Evolutionary conservation across 139 green algal genomes (phyloP).

Genomic region (Chlorella sp.): DNA sequence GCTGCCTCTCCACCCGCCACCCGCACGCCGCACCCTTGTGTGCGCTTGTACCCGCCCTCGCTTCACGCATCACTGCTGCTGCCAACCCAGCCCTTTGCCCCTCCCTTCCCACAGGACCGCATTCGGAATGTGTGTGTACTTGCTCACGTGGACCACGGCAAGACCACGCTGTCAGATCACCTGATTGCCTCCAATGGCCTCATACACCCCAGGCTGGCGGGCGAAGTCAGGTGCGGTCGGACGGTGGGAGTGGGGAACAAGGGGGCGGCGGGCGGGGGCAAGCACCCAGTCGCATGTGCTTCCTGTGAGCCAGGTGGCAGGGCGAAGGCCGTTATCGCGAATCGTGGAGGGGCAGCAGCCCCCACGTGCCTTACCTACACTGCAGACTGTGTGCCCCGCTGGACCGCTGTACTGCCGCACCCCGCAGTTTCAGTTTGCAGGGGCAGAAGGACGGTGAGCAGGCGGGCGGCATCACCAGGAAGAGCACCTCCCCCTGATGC

Average conservation of each 20-base stretch:
- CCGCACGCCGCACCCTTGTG: too few relatives aligned
- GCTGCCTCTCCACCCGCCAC: background rate
- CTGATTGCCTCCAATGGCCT: conserved; percentile 98
- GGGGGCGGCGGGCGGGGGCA: too few relatives aligned
- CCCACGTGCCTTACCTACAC: too few relatives aligned
- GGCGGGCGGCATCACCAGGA: conserved; percentile 98
- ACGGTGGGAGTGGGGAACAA: too few relatives aligned
- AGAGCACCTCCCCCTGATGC: conserved; percentile 87
- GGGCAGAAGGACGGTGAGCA: conserved; percentile 97
- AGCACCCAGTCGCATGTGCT: too few relatives aligned
- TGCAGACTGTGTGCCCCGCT: too few relatives aligned
- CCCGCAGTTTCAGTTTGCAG: conserved; percentile 68
- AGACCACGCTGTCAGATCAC: conserved; percentile 97
- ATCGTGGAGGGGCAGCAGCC: too few relatives aligned
- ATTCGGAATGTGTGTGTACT: conserved; percentile 98
- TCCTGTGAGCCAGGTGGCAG: too few relatives aligned
- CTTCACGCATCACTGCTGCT: background rate
- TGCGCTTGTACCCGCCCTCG: background rate
- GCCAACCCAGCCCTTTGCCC: background rate
- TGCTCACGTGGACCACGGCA: conserved; percentile 99
- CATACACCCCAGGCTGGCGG: conserved; percentile 94
- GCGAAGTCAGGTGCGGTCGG: conserved; percentile 53
- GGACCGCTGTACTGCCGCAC: too few relatives aligned
- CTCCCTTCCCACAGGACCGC: conserved; percentile 62
- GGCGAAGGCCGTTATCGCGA: too few relatives aligned